Evolutionary conservation across 768 basidiomycete species (phyloP), one percentile per base, ranked within the genome.

Genomic region (Tylopilus vinaceipallidus): DNA sequence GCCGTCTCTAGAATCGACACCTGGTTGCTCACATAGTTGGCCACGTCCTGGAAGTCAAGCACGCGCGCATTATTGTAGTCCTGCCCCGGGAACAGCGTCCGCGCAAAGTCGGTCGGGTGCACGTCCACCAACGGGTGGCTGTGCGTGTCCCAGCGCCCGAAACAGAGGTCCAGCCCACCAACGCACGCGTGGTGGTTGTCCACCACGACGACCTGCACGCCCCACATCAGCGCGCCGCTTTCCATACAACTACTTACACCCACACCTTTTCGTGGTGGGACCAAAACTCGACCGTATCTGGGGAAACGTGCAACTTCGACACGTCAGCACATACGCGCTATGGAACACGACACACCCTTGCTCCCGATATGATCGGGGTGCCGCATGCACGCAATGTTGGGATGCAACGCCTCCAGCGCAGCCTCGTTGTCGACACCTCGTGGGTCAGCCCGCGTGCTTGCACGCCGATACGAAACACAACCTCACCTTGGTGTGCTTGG

Each of bases 111-210:
- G 2, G 91, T 91, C 0, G 92, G 93, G 63, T 98, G 94, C 3
- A 83, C 90, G 60, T 99, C 95, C 4, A 94, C 88, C 33, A 98
- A 78, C 1, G 94, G 94, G 65, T 93, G 89, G 34, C 74, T 87
- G 62, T 91, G 83, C 0, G 89, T 91, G 70, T 98, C 97, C 95
- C 95, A 99, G 17, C 97, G 86, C 11, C 97, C 97, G 58, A 94
- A 97, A 73, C 93, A 98, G 16, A 97, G 76, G 66, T 99, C 97
- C 23, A 99, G 81, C 11, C 97, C 97, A 20, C 97, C 97, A 46
- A 97, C 84, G 57, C 86, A 88, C 3, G 90, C 92, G 43, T 73
- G 77, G 59, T 88, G 83, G 61, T 93, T 91, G 64, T 97, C 94
- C 7, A 95, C 84, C 22, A 92, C 80, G 19, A 94, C 88, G 38